A percentile compares a stretch with the other conserved stretches of the same genome.
These are phyloP conservation scores for Aspergillus clavatus DNA, from an alignment of 2,329 filamentous ascomycete genomes.

Conservation along the genomic window DNA sequence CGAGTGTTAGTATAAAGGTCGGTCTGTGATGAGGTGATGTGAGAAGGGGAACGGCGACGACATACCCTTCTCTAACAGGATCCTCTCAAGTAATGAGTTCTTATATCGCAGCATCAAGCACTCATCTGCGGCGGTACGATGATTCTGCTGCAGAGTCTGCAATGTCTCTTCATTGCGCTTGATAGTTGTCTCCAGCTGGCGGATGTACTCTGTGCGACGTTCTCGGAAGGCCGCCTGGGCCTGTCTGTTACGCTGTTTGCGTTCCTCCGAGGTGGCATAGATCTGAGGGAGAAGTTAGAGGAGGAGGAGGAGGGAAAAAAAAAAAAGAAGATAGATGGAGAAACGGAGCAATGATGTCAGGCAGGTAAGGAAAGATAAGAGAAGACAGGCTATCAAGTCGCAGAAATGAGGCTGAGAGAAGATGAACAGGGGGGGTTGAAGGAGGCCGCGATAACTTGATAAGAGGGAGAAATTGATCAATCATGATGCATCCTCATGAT, in stretches of 20 bases:
- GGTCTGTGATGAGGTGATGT: slow-evolving; percentile 4
- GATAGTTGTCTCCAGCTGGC: slow-evolving; percentile 95
- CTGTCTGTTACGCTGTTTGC: slow-evolving; percentile 95
- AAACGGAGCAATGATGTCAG: too few species aligned
- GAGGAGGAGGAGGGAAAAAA: slow-evolving; percentile 2
- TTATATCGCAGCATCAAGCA: slow-evolving; percentile 98
- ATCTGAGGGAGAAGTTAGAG: slow-evolving; percentile 55
- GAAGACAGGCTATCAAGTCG: too few species aligned
- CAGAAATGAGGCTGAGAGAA: slow-evolving; percentile 13
- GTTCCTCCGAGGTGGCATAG: slow-evolving; percentile 96
- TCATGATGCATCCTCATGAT: slow-evolving; percentile 8
- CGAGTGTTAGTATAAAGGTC: slow-evolving; percentile 3
- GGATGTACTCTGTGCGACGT: slow-evolving; percentile 96
- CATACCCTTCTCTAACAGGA: slow-evolving; percentile 88
- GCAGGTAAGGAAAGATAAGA: slow-evolving; percentile 8
- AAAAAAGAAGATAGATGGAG: too few species aligned
- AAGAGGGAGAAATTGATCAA: background rate
- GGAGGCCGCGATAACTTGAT: too few species aligned
- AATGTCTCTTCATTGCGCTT: slow-evolving; percentile 94
- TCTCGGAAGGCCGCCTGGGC: slow-evolving; percentile 97
- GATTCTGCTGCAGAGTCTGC: slow-evolving; percentile 86
- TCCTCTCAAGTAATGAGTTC: slow-evolving; percentile 91
- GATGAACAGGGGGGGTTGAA: slow-evolving; percentile 14
- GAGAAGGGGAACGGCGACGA: background rate
- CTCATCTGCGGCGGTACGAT: slow-evolving; percentile 90